Base-by-base conservation (phyloP, 257 asterid genomes). In the Galeopsis tetrahit region DNA sequence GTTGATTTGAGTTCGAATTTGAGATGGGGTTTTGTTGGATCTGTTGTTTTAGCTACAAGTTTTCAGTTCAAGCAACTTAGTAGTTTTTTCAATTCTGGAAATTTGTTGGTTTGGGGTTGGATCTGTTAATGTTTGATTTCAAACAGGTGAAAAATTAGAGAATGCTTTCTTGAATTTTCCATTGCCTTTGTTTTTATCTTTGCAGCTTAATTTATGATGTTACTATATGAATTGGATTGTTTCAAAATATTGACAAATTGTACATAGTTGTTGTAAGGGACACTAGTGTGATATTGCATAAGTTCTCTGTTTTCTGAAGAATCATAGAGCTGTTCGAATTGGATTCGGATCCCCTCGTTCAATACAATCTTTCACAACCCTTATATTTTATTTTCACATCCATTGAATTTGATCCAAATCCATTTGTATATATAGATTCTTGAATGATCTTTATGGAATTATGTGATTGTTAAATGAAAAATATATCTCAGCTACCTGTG, bases 11-110 rank as follows among this genome's bases (percentile, higher is more conserved):
- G 66, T 56, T 64, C 10, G 74, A 68, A 71, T 72, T 77, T 68
- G 69, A 76, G 66, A 13, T 75, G 83, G 80, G 74, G 68, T 68
- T 76, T 78, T 73, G 56, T 61, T 83, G 91, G 93, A 87, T 89
- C 88, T 84, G 70, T 82, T 77, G 13, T 59, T 69, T 81, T 63
- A 52, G 68, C 64, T 74, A 21, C 60, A 52, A 65, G 72, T 21
- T 39, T 81, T 51, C 66, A 63, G 77, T 67, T 70, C 32, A 21
- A 49, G 75, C 60, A 15, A 67, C 69, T 33, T 21, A 15, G 42
- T 36, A 35, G 13, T 8, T 58, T 77, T 57, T n/a, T 39, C 6
- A 11, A 31, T 63, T 73, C 49, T 73, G 52, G 72, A 33, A 56
- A 11, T 28, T 42, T 43, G 0, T 39, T 44, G 1, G 79, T 71